Conservation (phyloP, 805 yeast species). For the Teunomyces barrocoloradensis region DNA sequence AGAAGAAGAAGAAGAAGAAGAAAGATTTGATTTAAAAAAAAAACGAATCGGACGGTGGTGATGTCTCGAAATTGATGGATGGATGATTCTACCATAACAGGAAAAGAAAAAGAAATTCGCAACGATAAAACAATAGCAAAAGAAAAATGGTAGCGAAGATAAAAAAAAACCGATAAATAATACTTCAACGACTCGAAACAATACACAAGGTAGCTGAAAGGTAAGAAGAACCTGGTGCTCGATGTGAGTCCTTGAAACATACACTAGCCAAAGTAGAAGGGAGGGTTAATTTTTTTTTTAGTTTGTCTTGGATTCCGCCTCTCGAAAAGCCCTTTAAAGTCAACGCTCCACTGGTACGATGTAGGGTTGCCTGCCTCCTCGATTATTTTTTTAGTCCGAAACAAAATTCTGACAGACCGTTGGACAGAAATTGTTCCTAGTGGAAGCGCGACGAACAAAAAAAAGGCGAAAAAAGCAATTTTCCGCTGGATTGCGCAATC, state of each 20-base stretch:
- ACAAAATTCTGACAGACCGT: not conserved
- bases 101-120: slow-evolving; percentile 2
- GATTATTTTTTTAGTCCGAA: not conserved
- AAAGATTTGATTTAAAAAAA: not conserved
- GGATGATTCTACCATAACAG: not conserved
- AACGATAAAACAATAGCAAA: not conserved
- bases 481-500: not conserved
- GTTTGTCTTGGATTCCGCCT: no score
- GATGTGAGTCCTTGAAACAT: not conserved
- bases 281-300: no score
- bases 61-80: slow-evolving; percentile 1
- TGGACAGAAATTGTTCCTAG: not conserved
- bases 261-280: no score
- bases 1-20: not conserved
- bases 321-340: no score
- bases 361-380: not conserved
- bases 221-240: no score
- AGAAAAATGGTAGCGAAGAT: not conserved
- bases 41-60: not conserved
- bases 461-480: not conserved
- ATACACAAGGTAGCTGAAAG: no score
- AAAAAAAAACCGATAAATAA: not conserved
- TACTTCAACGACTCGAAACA: not conserved
- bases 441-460: not conserved
- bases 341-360: no score